phyloP scores from a whole-genome alignment of 805 yeast species.

The Ogataea saltuana region DNA sequence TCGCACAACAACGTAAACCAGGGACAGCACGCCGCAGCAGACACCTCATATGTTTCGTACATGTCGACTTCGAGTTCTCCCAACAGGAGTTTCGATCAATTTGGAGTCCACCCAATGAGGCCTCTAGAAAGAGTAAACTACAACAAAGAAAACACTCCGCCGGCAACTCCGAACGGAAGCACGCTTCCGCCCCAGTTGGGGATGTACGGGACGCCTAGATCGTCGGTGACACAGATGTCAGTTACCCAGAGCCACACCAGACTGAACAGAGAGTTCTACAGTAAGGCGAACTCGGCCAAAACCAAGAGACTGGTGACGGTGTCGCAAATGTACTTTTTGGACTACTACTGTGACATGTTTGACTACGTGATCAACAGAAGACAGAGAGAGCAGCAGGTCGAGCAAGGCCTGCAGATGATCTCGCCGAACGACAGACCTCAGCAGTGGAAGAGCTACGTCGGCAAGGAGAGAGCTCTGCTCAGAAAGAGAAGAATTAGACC shows the following conservation, averaged over 20 bases:
- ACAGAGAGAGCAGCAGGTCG: slow-evolving; percentile 74
- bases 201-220: slow-evolving; percentile 25
- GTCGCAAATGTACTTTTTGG: slow-evolving; percentile 90
- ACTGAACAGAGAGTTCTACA: slow-evolving; percentile 46
- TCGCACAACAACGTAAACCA: slow-evolving; percentile 13
- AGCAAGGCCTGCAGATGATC: slow-evolving; percentile 45
- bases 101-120: slow-evolving; percentile 22
- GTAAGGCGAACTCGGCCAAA: slow-evolving; percentile 66
- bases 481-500: slow-evolving; percentile 91
- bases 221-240: slow-evolving; percentile 25
- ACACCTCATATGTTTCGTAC: slow-evolving; percentile 27
- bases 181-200: slow-evolving; percentile 22
- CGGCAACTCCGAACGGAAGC: slow-evolving; percentile 31
- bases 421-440: slow-evolving; percentile 44
- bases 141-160: slow-evolving; percentile 45
- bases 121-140: slow-evolving; percentile 37
- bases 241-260: slow-evolving; percentile 27
- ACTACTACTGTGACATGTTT: slow-evolving; percentile 93
- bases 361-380: slow-evolving; percentile 88
- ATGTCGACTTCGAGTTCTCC: slow-evolving; percentile 36
- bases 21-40: slow-evolving; percentile 23
- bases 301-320: slow-evolving; percentile 87
- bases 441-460: slow-evolving; percentile 77
- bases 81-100: slow-evolving; percentile 30
- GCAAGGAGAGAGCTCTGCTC: slow-evolving; percentile 79